Conservation (phyloP, 495 filamentous ascomycete species). For the Lasiosphaeria hispida region DNA sequence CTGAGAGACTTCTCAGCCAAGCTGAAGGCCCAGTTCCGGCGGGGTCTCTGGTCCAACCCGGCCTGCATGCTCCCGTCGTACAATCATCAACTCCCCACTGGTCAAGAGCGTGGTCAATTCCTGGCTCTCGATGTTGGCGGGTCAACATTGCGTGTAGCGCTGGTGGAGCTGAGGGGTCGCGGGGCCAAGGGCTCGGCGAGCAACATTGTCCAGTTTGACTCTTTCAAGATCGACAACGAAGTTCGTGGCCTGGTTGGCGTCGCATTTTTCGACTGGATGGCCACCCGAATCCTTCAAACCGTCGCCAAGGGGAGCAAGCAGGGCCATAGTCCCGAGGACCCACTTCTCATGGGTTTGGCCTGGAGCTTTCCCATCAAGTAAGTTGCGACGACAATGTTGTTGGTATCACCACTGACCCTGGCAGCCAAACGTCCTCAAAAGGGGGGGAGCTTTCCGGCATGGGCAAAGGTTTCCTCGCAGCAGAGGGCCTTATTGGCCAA, state of each 20-base stretch:
- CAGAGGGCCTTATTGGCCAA: slow-evolving; percentile 48
- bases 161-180: slow-evolving; percentile 63
- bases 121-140: slow-evolving; percentile 67
- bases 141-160: slow-evolving; percentile 74
- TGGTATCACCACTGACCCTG: slow-evolving; percentile 17
- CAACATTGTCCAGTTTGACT: slow-evolving; percentile 45
- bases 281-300: slow-evolving; percentile 64
- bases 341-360: slow-evolving; percentile 64
- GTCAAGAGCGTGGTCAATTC: slow-evolving; percentile 64
- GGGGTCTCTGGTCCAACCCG: slow-evolving; percentile 44
- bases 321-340: slow-evolving; percentile 28
- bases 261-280: slow-evolving; percentile 78
- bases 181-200: slow-evolving; percentile 27
- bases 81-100: slow-evolving; percentile 69
- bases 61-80: slow-evolving; percentile 61
- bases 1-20: slow-evolving; percentile 39
- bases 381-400: slow-evolving; percentile 24
- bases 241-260: slow-evolving; percentile 46
- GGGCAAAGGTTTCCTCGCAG: slow-evolving; percentile 75
- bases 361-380: slow-evolving; percentile 90
- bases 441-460: slow-evolving; percentile 75
- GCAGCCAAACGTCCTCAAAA: slow-evolving; percentile 72
- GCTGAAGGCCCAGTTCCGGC: slow-evolving; percentile 47
- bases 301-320: slow-evolving; percentile 36
- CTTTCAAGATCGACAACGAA: slow-evolving; percentile 49